Base-by-base conservation (phyloP, 305 asterid species). In the Plantago rigida region DNA sequence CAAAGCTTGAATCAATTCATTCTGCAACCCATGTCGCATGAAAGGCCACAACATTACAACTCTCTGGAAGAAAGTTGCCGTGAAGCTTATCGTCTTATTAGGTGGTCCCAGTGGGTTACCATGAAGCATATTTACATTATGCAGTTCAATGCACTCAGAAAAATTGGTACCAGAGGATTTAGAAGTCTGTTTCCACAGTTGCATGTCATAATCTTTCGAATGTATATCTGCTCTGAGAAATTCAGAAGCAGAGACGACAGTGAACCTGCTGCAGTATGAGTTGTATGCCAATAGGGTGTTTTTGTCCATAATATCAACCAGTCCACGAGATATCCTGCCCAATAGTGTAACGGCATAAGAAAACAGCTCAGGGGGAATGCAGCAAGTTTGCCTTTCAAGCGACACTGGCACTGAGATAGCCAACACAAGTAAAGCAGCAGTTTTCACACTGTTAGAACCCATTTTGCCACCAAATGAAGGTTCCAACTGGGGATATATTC, bases 351-450 rank as follows among this genome's bases (percentile, higher is more conserved):
- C 94, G 2, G 97, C 97, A 72, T 83, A 92, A 56, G 99, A 92
- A 77, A 73, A 92, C 50, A 83, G 63, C 68, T 70, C 76, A 12
- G 97, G 84, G 44, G 93, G 94, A 75, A 89, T 69, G 55, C 85
- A 83, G 87, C 89, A 83, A 67, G 73, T 76, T 29, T 55, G 64
- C 53, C 63, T 71, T 72, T 86, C 90, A 60, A 75, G 34, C 28
- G 94, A 92, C 15, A 92, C 83, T 19, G 99, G 96, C 54, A 93
- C 93, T 46, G 99, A 86, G 72, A 80, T 78, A 66, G 94, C 87
- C 63, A 92, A 73, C 65, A 79, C 87, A 59, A 92, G 69, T 34
- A 82, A 73, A 55, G 95, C 86, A 68, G 82, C 79, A 28, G 80
- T 71, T 69, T 80, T 81, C 5, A 53, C 67, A 48, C 74, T 80